Evolutionary conservation across 176 grass and related monocot genomes (phyloP), one percentile per base, ranked within the genome.

Genomic region (Juncus inflexus): DNA sequence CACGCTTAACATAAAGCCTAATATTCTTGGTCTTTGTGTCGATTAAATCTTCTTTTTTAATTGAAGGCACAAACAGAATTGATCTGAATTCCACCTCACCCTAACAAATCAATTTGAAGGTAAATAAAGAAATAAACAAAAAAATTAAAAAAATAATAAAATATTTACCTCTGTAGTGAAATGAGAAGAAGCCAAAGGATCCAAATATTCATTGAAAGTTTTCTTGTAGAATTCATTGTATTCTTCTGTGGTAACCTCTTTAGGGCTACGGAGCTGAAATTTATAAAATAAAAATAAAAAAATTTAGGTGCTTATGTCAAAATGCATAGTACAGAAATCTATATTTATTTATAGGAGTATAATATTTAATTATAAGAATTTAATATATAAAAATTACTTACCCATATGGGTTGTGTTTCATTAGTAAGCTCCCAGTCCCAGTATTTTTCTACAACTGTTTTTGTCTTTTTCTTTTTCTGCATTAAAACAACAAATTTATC

Each of bases 191-290:
- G 95, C 89, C 41, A 99, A 75, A 6, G 89, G 89, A 73, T 90
- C 80, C 72, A 87, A 50, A 41, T 90, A 99, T 55, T 99, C 89
- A 70, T 94, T 84, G 64, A 99, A 99, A 70, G 95, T 94, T 42
- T 81, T 99, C 83, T 86, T 99, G 85, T 70, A 99, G 72, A 99
- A 99, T 53, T 92, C 89, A 78, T 99, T 92, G 80, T 99, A 99
- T 52, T 99, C 85, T 15, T 86, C 77, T 28, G 85, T 99, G 12
- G 89, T 90, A 36, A 99, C 89, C 64, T 99, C 89, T 63, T 77
- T 90, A 41, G 89, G 83, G 69, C 72, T 99, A n/a, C 83, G 80
- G 70, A 92, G 89, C 95, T 99, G 65, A 9, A 66, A 13, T n/a
- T 45, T 39, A 63, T 12, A 13, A 13, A 53, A 54, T n/a, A 2